Conservation (phyloP, 2,329 filamentous ascomycete species). For the Cladosporium sp. region DNA sequence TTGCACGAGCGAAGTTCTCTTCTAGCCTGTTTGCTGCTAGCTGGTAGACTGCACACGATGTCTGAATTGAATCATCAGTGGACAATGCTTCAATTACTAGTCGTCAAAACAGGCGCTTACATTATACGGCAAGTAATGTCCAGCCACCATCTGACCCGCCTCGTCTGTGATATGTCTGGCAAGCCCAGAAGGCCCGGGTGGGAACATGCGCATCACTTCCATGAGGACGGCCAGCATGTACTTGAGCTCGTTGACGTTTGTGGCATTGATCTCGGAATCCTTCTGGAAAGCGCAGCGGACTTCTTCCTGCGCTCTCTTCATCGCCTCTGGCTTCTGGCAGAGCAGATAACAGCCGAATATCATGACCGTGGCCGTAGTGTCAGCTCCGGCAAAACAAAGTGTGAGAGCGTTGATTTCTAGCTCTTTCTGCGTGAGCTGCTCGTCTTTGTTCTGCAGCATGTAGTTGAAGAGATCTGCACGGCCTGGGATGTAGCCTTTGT, state of each 20-base stretch:
- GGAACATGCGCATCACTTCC: slow-evolving; percentile 42
- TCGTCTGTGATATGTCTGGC: neutral
- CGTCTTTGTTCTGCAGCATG: slow-evolving; percentile 15
- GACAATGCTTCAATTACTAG: too few relatives aligned
- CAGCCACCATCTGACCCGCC: slow-evolving; percentile 4
- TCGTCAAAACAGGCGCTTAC: slow-evolving; percentile 19
- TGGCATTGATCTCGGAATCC: slow-evolving; percentile 24
- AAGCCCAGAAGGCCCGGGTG: slow-evolving; percentile 35
- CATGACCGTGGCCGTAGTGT: slow-evolving; percentile 31
- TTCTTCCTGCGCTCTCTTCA: slow-evolving; percentile 38
- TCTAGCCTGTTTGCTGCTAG: slow-evolving; percentile 22
- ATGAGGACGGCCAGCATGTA: slow-evolving; percentile 43
- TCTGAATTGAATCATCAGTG: neutral
- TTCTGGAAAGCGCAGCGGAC: slow-evolving; percentile 36
- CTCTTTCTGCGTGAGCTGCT: slow-evolving; percentile 24
- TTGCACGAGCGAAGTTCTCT: slow-evolving; percentile 23
- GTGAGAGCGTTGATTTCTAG: slow-evolving; percentile 25
- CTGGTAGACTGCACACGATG: slow-evolving; percentile 18
- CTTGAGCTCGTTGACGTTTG: slow-evolving; percentile 17
- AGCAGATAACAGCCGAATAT: slow-evolving; percentile 24
- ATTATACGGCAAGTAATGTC: slow-evolving; percentile 15
- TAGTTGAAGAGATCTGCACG: slow-evolving; percentile 11
- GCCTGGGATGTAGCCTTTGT: slow-evolving; percentile 2
- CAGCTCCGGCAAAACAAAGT: slow-evolving; percentile 29
- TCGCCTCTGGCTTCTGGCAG: slow-evolving; percentile 18